Evolutionary conservation across 2,329 filamentous ascomycete genomes (phyloP).

Genomic region (Cordyceps militaris): DNA sequence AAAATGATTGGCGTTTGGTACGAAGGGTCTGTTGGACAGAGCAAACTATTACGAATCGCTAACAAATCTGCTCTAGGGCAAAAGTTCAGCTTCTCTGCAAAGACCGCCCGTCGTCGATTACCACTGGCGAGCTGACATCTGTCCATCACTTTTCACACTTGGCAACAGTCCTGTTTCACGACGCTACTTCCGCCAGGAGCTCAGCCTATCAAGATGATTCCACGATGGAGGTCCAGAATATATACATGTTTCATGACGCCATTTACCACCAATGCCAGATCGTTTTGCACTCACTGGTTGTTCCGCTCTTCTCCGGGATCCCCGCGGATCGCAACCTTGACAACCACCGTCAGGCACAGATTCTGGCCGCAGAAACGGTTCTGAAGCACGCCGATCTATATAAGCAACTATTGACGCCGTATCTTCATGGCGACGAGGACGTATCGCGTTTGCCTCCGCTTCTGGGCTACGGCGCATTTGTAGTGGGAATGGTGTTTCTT

Average conservation of each 20-base stretch:
- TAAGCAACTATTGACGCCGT: background rate
- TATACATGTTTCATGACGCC: background rate
- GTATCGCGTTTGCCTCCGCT: slow-evolving; percentile 3
- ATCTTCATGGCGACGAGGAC: background rate
- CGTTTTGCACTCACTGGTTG: background rate
- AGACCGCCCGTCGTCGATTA: background rate
- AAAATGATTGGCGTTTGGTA: slow-evolving; percentile 6
- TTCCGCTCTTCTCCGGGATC: slow-evolving; percentile 1
- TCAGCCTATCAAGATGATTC: background rate
- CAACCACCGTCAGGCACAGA: background rate
- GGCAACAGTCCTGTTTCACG: background rate
- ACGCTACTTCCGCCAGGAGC: background rate
- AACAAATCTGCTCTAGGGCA: background rate
- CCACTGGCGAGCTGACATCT: background rate
- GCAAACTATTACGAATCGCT: background rate
- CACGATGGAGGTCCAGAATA: background rate
- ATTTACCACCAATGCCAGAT: slow-evolving; percentile 7
- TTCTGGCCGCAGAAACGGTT: background rate
- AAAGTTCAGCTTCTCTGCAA: slow-evolving; percentile 5
- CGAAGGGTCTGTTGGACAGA: background rate
- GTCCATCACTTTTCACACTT: slow-evolving; percentile 2
- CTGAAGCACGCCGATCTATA: background rate
- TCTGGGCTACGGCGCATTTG: slow-evolving; percentile 1
- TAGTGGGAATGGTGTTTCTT: slow-evolving; percentile 1
- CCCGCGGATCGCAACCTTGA: background rate